Percentiles rank a stretch among this genome's conserved stretches.
These are phyloP conservation scores for Verticillium isaacii DNA, from an alignment of 2,329 filamentous ascomycete species.

Conservation along the genomic window DNA sequence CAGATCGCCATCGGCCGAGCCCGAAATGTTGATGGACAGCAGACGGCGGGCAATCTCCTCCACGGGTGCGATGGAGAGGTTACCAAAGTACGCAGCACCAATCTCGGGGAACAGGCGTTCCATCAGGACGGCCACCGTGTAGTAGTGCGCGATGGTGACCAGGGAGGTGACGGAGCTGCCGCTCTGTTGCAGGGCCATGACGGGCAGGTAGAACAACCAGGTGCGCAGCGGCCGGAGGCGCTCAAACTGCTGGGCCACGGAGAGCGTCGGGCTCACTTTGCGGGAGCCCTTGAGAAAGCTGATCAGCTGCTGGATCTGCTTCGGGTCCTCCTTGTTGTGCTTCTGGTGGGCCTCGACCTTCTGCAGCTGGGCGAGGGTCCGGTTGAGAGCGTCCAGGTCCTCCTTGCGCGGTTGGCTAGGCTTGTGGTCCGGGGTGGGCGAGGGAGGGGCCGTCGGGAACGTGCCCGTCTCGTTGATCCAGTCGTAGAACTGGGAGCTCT, in stretches of 20 bases:
- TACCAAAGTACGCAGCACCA: slow-evolving; percentile 82
- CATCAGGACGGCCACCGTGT: slow-evolving; percentile 80
- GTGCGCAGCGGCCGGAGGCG: slow-evolving; percentile 82
- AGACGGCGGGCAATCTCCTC: slow-evolving; percentile 81
- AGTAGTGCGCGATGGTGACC: slow-evolving; percentile 84
- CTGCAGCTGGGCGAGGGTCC: slow-evolving; percentile 61
- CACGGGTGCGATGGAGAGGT: slow-evolving; percentile 72
- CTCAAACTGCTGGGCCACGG: slow-evolving; percentile 81
- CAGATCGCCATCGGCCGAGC: slow-evolving; percentile 45
- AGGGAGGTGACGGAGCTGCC: slow-evolving; percentile 73
- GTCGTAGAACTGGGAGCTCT: slow-evolving; percentile 80
- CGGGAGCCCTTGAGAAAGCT: slow-evolving; percentile 69
- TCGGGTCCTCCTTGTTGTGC: slow-evolving; percentile 64
- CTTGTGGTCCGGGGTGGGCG: slow-evolving; percentile 56
- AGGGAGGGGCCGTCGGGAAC: slow-evolving; percentile 62
- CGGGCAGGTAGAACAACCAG: slow-evolving; percentile 95
- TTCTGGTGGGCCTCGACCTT: slow-evolving; percentile 65
- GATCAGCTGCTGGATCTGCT: slow-evolving; percentile 64
- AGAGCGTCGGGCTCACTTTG: slow-evolving; percentile 64
- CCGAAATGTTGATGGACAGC: slow-evolving; percentile 55
- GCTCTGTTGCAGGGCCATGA: slow-evolving; percentile 74
- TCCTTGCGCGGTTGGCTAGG: slow-evolving; percentile 62
- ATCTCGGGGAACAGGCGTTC: slow-evolving; percentile 91
- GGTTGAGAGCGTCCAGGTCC: slow-evolving; percentile 63
- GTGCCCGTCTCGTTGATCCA: slow-evolving; percentile 78